phyloP scores from a whole-genome alignment of 2,329 filamentous ascomycete genomes.

The Nannizziopsis barbatae region DNA sequence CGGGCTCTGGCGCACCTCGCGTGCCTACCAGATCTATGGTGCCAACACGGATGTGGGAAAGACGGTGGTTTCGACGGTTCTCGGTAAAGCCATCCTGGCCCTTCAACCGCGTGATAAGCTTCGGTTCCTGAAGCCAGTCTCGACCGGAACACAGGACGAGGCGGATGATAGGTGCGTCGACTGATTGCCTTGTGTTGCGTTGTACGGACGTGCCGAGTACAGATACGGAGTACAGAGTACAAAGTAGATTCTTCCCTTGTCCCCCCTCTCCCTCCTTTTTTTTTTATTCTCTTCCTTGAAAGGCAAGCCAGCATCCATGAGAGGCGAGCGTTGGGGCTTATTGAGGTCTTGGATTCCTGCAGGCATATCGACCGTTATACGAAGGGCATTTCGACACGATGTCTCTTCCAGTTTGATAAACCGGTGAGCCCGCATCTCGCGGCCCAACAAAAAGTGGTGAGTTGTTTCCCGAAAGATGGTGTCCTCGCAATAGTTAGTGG shows the following conservation, averaged over 20 bases:
- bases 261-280: no score
- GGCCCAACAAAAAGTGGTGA: slow-evolving; percentile 42
- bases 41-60: slow-evolving; percentile 80
- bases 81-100: slow-evolving; percentile 51
- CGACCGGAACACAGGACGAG: slow-evolving; percentile 58
- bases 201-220: background rate
- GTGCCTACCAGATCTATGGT: slow-evolving; percentile 65
- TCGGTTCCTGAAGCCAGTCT: slow-evolving; percentile 67
- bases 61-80: slow-evolving; percentile 63
- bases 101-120: slow-evolving; percentile 35
- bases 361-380: slow-evolving; percentile 56
- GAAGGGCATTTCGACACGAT: slow-evolving; percentile 45
- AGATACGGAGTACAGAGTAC: background rate
- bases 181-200: background rate
- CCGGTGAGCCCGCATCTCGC: slow-evolving; percentile 71
- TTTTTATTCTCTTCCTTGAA: background rate
- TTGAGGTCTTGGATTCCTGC: background rate
- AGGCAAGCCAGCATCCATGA: background rate
- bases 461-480: slow-evolving; percentile 7
- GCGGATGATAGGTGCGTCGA: slow-evolving; percentile 54
- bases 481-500: slow-evolving; percentile 2
- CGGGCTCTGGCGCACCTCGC: slow-evolving; percentile 56
- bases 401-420: slow-evolving; percentile 59
- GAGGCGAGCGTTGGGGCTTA: background rate
- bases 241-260: background rate